A percentile compares a stretch with the other conserved stretches of the same genome.
These are phyloP conservation scores for Plasmodium vivax DNA, from an alignment of 169 alveolate species.

Conservation along the genomic window DNA sequence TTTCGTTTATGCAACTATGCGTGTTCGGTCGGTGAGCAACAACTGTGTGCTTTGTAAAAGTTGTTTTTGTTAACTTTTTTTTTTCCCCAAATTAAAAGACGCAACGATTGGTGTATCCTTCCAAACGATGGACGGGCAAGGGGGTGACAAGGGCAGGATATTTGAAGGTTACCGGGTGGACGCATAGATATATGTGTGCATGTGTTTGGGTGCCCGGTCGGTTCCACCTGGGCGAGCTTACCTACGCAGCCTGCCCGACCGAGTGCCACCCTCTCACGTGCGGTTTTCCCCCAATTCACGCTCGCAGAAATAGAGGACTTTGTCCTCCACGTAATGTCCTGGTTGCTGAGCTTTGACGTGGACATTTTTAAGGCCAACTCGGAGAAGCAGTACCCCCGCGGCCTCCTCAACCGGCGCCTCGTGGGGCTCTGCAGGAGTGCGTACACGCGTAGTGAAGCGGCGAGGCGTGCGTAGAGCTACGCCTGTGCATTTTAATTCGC, in stretches of 20 bases:
- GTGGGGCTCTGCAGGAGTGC: constrained; percentile 37
- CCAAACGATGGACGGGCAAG: constrained; percentile 13
- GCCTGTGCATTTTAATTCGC: background rate
- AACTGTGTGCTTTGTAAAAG: background rate
- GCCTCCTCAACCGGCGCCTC: constrained; percentile 27
- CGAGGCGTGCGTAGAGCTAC: background rate
- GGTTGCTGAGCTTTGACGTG: constrained; percentile 51
- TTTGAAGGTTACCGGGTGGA: constrained; percentile 20
- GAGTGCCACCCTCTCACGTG: background rate
- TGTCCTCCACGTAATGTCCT: constrained; percentile 49
- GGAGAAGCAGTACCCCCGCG: constrained; percentile 27
- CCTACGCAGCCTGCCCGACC: background rate
- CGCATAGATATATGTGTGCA: background rate
- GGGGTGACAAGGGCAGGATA: constrained; percentile 7
- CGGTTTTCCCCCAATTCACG: background rate
- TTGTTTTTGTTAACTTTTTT: background rate
- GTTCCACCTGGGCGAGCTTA: background rate
- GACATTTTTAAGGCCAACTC: constrained; percentile 48
- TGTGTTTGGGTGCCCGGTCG: background rate
- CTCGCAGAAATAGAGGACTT: constrained; percentile 54
- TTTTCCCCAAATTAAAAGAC: background rate
- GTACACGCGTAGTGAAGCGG: background rate
- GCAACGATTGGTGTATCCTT: background rate
- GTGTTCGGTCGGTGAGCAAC: background rate
- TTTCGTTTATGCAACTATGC: background rate